Evolutionary conservation across 345 rosid species (phyloP).

Genomic region (Mallotus nudiflorus): DNA sequence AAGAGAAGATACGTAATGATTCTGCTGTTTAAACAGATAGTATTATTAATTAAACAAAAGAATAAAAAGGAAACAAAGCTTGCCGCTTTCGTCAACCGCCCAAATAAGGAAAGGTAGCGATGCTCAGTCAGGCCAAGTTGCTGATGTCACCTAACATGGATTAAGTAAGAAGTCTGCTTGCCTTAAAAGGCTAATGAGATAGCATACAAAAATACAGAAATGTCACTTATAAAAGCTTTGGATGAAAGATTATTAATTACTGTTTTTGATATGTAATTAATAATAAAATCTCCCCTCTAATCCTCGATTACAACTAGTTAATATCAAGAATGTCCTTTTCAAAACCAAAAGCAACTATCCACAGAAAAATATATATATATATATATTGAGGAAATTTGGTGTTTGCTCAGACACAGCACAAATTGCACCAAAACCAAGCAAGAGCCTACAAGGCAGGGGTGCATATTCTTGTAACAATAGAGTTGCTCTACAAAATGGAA

Average conservation of each 20-base stretch:
- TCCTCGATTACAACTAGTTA: not conserved
- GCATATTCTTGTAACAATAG: slow-evolving; percentile 25
- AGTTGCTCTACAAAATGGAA: slow-evolving; percentile 19
- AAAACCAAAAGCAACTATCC: not conserved
- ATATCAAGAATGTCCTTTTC: not conserved
- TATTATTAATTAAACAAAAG: slow-evolving; percentile 3
- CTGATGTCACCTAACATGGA: slow-evolving; percentile 19
- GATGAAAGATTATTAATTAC: not conserved
- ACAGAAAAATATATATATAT: not conserved
- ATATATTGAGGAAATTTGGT: not conserved
- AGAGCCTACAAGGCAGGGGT: slow-evolving; percentile 11
- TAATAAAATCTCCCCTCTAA: too few relatives aligned
- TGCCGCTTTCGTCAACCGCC: slow-evolving; percentile 25
- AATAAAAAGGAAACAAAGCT: slow-evolving; percentile 18
- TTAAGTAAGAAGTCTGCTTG: slow-evolving; percentile 18
- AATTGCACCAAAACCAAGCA: not conserved
- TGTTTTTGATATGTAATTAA: too few relatives aligned
- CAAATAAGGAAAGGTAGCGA: slow-evolving; percentile 28
- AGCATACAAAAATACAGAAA: slow-evolving; percentile 17
- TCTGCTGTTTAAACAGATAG: not conserved
- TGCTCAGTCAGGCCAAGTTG: slow-evolving; percentile 7
- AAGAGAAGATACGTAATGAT: too few relatives aligned
- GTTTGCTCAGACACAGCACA: not conserved
- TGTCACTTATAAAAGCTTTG: not conserved
- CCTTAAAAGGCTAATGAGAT: slow-evolving; percentile 24